Base-by-base conservation (phyloP, 305 asterid genomes). In the Salvia sclarea region DNA sequence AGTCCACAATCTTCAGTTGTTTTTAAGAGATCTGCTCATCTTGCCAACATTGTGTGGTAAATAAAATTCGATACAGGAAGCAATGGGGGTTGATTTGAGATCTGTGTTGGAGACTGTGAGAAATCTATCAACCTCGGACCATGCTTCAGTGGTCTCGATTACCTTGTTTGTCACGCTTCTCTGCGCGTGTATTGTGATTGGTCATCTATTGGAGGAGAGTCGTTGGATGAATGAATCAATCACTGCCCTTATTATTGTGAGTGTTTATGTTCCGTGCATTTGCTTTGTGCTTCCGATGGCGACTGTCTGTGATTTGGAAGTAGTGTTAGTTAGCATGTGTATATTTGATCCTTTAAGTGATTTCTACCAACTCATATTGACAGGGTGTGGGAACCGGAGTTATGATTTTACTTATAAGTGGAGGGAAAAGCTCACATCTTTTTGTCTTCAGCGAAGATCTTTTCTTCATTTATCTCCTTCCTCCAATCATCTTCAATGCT, bases 401-500 rank as follows among this genome's bases (percentile, higher is more conserved):
- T 58, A 49, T 88, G 61, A 88, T 90, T 73, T 79, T 85, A 21
- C 76, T 83, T 18, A 3, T 72, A 35, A 85, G 88, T 75, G 83
- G 88, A 20, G 93, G 97, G 57, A 90, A 80, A 80, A 83, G 85
- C 74, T 88, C 97, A 57, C 97, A 79, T 61, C 85, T 90, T 28
- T 68, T 90, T 69, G 93, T 85, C 66, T 90, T 90, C 83, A 88
- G 93, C 30, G 95, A 90, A 83, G 95, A 86, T 76, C 90, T 90
- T 75, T 90, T 90, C 87, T 90, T 90, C 78, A 88, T 88, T 58
- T 90, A 90, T 81, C 79, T 90, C 69, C 96, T 90, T 66, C 96
- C 97, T 52, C 97, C 97, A 50, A 90, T 90, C 78, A 90, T 88
- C 70, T 90, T 90, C 73, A 86, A 86, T 70, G 96, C 95, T 12